Base-by-base conservation (phyloP, 768 basidiomycete species). In the Podaxis sp. region DNA sequence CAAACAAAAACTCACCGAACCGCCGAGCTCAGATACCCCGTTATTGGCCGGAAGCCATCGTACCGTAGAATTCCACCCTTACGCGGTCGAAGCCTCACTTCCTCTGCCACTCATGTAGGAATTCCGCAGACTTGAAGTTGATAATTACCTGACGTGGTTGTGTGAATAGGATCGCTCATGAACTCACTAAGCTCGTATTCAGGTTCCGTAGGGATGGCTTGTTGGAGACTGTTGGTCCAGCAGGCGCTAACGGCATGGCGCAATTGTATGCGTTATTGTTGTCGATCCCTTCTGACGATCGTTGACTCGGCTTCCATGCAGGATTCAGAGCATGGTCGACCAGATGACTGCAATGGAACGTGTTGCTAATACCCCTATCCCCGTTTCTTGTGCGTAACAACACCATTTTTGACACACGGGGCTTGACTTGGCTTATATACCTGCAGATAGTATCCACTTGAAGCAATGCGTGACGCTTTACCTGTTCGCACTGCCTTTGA, bases 381-480 rank as follows among this genome's bases (percentile, higher is more conserved):
- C 91, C 20, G 76, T 84, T 44, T 88, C 88, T 41, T 93, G 88
- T 90, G 64, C 40, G 86, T 73, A 33, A 50, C 33, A 33, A 58
- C 40, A 30, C 56, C 24, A 50, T 8, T 5, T 24, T 22, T 22
- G 7, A 28, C 2, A 10, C 7, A 28, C 12, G 11, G n/a, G 10
- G 15, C 33, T 17, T 55, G 36, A 46, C 62, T 50, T 48, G 53
- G 44, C 38, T 38, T 36, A 66, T 54, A 7, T 8, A 33, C 11
- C 8, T 50, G 67, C 62, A 91, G 90, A 94, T 68, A 87, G 91
- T 44, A 90, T 98, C 63, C 95, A 97, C 74, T 78, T 96, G 69
- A 96, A 96, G 73, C 96, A 98, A 87, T 93, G 90, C 66, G 92
- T 96, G n/a, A 89, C 91, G 1, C 76, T 96, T 0, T 97, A 96